Evolutionary conservation across 2,329 filamentous ascomycete genomes (phyloP).

Genomic region (Fonsecaea pugnacius): DNA sequence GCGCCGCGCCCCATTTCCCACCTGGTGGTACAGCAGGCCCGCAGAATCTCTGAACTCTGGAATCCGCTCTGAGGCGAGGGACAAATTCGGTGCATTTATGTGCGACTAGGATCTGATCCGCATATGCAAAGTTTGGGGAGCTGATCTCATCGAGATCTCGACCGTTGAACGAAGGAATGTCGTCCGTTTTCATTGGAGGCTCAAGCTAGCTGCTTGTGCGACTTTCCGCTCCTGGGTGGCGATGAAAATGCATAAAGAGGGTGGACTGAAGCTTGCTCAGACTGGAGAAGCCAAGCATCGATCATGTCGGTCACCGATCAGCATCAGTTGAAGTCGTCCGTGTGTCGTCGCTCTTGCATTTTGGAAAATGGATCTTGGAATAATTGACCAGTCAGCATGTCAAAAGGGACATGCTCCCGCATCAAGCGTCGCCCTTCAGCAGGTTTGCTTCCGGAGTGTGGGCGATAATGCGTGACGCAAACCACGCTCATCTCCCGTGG

Average conservation of each 20-base stretch:
- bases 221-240: background rate
- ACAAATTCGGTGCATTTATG: background rate
- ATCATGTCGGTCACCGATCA: constrained; percentile 4
- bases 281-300: constrained; percentile 2
- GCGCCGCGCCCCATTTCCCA: background rate
- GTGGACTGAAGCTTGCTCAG: background rate
- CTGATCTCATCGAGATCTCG: constrained; percentile 4
- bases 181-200: background rate
- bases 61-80: background rate
- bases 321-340: background rate
- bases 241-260: background rate
- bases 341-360: background rate
- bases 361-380: background rate
- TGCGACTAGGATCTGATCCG: background rate
- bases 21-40: background rate
- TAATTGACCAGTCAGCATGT: background rate
- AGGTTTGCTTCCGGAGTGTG: background rate
- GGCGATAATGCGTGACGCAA: background rate
- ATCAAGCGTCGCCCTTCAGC: background rate
- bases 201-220: background rate
- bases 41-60: background rate
- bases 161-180: background rate
- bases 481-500: background rate
- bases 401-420: background rate
- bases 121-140: background rate